Conservation (phyloP, 768 basidiomycete genomes). For the Collybia nuda region DNA sequence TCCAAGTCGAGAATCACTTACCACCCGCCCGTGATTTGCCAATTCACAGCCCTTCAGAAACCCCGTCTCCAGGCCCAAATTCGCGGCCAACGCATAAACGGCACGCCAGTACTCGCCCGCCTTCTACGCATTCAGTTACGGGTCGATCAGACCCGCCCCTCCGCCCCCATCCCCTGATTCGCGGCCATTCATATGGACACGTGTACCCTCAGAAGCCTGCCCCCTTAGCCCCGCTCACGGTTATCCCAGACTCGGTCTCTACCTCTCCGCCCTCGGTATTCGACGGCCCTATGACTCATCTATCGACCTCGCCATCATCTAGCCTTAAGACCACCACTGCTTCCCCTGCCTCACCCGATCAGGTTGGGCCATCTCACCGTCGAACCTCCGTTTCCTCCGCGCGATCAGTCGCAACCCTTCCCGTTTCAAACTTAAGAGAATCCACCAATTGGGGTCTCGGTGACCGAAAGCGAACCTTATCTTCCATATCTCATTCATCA, state of each 20-base stretch:
- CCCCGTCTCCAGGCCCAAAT: conserved; percentile 22
- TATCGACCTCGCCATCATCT: conserved; percentile 32
- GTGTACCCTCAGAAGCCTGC: conserved; percentile 46
- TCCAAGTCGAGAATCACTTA: conserved; percentile 4
- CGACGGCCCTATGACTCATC: conserved; percentile 19
- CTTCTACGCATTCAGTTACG: conserved; percentile 60
- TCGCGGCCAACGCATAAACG: conserved; percentile 37
- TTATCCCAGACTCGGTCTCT: conserved; percentile 49
- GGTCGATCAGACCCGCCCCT: conserved; percentile 27
- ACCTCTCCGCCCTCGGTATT: conserved; percentile 34
- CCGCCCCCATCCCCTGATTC: conserved; percentile 77
- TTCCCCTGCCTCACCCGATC: conserved; percentile 22
- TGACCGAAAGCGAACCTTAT: conserved; percentile 55
- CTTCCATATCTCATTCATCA: conserved; percentile 53
- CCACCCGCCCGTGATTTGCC: background rate
- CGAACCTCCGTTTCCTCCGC: conserved; percentile 51
- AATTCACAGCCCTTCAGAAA: background rate
- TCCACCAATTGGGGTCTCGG: conserved; percentile 21
- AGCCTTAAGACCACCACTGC: conserved; percentile 26
- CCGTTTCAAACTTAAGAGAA: conserved; percentile 35
- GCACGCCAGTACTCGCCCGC: conserved; percentile 51
- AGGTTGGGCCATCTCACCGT: conserved; percentile 35
- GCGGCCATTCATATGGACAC: conserved; percentile 66
- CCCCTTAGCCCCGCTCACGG: conserved; percentile 60
- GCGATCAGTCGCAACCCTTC: conserved; percentile 59